Conservation (phyloP, 2,329 filamentous ascomycete genomes). For the Lizonia empirigonia region DNA sequence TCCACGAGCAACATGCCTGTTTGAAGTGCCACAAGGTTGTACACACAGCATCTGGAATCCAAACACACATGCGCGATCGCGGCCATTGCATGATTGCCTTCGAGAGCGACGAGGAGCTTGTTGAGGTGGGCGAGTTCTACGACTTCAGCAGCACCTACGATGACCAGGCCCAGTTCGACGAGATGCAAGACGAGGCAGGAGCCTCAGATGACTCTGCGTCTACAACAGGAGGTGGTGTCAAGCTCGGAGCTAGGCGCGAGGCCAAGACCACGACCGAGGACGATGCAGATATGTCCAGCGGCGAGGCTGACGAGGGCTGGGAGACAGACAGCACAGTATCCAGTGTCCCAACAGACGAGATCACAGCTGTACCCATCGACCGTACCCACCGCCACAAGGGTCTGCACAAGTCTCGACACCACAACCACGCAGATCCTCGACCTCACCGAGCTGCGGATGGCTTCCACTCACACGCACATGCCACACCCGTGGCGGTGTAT, state of each 20-base stretch:
- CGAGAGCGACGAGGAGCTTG: slow-evolving; percentile 82
- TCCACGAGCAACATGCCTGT: slow-evolving; percentile 81
- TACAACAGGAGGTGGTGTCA: slow-evolving; percentile 64
- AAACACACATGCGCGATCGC: slow-evolving; percentile 97
- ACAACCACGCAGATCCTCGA: slow-evolving; percentile 72
- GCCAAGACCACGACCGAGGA: slow-evolving; percentile 48
- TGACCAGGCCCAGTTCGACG: slow-evolving; percentile 70
- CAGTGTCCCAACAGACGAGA: slow-evolving; percentile 83
- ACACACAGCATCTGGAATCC: slow-evolving; percentile 76
- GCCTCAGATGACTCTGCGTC: slow-evolving; percentile 55
- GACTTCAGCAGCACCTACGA: slow-evolving; percentile 97
- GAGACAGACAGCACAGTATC: slow-evolving; percentile 91
- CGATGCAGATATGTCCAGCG: slow-evolving; percentile 48
- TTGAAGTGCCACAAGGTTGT: slow-evolving; percentile 86
- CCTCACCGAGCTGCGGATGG: slow-evolving; percentile 77
- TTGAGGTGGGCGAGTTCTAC: slow-evolving; percentile 95
- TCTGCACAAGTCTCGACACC: slow-evolving; percentile 74
- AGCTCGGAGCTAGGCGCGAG: slow-evolving; percentile 68
- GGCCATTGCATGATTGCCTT: slow-evolving; percentile 97
- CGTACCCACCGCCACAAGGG: slow-evolving; percentile 74
- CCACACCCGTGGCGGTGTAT: slow-evolving; percentile 76
- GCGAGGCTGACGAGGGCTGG: slow-evolving; percentile 80
- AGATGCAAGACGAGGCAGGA: slow-evolving; percentile 52
- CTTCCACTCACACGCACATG: slow-evolving; percentile 80
- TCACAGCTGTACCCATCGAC: slow-evolving; percentile 78